phyloP scores from a whole-genome alignment of 192 early-diverging fungal species.

The Podila minutissima region DNA sequence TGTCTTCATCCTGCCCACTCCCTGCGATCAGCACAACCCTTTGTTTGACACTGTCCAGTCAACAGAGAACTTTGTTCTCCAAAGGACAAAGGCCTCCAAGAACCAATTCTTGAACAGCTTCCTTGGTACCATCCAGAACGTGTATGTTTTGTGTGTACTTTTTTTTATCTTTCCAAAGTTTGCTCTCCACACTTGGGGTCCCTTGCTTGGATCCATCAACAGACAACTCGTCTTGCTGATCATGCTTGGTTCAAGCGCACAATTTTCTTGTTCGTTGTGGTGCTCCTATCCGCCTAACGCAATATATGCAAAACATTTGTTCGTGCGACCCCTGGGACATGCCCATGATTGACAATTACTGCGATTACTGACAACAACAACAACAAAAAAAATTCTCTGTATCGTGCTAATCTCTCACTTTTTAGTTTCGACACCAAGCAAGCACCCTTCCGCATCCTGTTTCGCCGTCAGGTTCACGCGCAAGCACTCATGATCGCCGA shows the following conservation, averaged over 20 bases:
- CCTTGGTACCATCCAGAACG: constrained; percentile 93
- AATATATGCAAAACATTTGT: no score
- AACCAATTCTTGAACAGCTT: constrained; percentile 73
- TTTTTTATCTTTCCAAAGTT: not conserved
- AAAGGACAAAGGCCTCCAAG: constrained; percentile 70
- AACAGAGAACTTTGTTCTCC: constrained; percentile 73
- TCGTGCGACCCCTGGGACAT: no score
- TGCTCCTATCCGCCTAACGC: no score
- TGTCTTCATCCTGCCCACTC: constrained; percentile 64
- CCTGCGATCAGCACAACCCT: constrained; percentile 64
- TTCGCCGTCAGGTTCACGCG: constrained; percentile 66
- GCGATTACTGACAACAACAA: no score
- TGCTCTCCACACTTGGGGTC: no score
- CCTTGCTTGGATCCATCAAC: no score
- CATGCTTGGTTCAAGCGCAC: no score
- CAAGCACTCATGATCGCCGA: constrained; percentile 85
- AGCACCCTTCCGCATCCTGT: constrained; percentile 89
- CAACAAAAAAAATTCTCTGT: no score
- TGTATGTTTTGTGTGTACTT: constrained; percentile 60
- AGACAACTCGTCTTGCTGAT: no score
- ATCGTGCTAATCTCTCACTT: no score
- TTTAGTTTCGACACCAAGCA: constrained; percentile 90
- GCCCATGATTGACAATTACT: no score
- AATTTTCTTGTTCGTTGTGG: no score
- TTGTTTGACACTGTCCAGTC: constrained; percentile 75